Conservation (phyloP, 805 yeast species). For the Starmera quercuum region DNA sequence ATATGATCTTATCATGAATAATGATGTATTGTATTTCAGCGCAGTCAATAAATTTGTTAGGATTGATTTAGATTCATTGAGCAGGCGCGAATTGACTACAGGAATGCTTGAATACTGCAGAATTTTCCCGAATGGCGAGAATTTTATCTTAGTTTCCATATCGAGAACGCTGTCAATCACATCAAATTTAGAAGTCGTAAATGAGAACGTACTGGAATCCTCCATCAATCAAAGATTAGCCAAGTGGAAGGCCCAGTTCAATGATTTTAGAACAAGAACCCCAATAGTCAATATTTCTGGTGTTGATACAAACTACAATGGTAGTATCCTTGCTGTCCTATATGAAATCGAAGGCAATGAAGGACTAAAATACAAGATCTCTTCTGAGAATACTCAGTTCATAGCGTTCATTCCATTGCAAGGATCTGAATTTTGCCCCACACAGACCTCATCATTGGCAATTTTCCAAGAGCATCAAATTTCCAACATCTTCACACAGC, state of each 20-base stretch:
- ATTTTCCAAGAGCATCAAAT: conserved; percentile 14
- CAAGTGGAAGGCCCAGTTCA: conserved; percentile 15
- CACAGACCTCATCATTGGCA: conserved; percentile 12
- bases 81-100: not conserved
- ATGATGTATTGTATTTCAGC: conserved; percentile 2
- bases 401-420: conserved; percentile 11
- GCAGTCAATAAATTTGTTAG: conserved; percentile 6
- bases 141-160: conserved; percentile 6
- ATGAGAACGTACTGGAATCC: conserved; percentile 10
- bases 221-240: conserved; percentile 7
- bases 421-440: not conserved
- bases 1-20: conserved; percentile 9
- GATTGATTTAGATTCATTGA: conserved; percentile 1
- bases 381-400: conserved; percentile 13
- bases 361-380: conserved; percentile 15
- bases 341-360: conserved; percentile 13
- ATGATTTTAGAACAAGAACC: conserved; percentile 17
- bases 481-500: conserved; percentile 2
- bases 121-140: conserved; percentile 6
- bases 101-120: conserved; percentile 6
- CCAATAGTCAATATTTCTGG: conserved; percentile 12
- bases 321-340: conserved; percentile 11
- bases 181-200: not conserved
- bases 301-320: conserved; percentile 8
- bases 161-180: conserved; percentile 5